These are phyloP conservation scores for Xenoacremonium recifei DNA, from an alignment of 2,329 filamentous ascomycete genomes.

Conservation along the genomic window DNA sequence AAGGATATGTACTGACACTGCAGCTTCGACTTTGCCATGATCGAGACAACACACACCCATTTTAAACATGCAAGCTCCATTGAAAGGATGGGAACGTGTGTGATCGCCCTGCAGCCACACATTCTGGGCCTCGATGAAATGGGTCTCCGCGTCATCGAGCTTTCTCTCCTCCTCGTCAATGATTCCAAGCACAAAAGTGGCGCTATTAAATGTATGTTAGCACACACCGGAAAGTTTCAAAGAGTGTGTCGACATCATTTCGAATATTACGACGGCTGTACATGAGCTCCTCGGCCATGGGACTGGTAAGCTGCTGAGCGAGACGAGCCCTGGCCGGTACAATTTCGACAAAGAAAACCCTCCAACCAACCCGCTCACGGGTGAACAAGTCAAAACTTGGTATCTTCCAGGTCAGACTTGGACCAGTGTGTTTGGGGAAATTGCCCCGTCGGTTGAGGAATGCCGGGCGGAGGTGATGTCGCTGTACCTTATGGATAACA, in stretches of 20 bases:
- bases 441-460: slow-evolving; percentile 62
- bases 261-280: too few species aligned
- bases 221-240: too few species aligned
- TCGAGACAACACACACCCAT: slow-evolving; percentile 6
- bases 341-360: slow-evolving; percentile 61
- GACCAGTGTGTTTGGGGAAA: slow-evolving; percentile 57
- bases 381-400: slow-evolving; percentile 52
- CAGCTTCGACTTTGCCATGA: slow-evolving; percentile 9
- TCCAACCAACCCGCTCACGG: slow-evolving; percentile 54
- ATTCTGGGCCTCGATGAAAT: slow-evolving; percentile 11
- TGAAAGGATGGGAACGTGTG: slow-evolving; percentile 3
- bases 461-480: slow-evolving; percentile 42
- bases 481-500: slow-evolving; percentile 42
- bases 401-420: slow-evolving; percentile 65
- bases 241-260: too few species aligned
- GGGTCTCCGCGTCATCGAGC: slow-evolving; percentile 3
- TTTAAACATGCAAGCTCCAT: slow-evolving; percentile 9
- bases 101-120: slow-evolving; percentile 8
- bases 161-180: slow-evolving; percentile 2
- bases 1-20: slow-evolving; percentile 5
- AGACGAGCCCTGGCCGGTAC: slow-evolving; percentile 50
- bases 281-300: slow-evolving; percentile 67
- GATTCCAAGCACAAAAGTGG: slow-evolving; percentile 6
- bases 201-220: too few species aligned
- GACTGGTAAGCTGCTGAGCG: slow-evolving; percentile 60